Evolutionary conservation across 2,329 filamentous ascomycete genomes (phyloP).

Genomic region (Pyrenochaeta sp.): DNA sequence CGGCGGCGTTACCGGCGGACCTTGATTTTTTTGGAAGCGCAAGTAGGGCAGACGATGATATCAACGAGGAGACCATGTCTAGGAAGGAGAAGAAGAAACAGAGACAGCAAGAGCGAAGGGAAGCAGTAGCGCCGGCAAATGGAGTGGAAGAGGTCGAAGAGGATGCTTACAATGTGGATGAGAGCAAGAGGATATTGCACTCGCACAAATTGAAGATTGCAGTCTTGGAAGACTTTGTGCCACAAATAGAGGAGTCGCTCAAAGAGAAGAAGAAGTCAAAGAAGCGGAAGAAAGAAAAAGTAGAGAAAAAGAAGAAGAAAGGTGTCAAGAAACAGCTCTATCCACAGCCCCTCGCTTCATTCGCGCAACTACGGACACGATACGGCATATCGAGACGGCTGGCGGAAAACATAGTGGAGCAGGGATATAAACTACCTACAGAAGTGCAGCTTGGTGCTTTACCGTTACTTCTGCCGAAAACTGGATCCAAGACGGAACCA

Average conservation of each 20-base stretch:
- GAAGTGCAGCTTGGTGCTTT: slow-evolving; percentile 91
- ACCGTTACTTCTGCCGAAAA: slow-evolving; percentile 74
- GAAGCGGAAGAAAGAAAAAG: slow-evolving; percentile 53
- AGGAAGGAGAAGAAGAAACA: slow-evolving; percentile 28
- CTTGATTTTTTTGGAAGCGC: slow-evolving; percentile 54
- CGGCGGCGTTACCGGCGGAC: slow-evolving; percentile 36
- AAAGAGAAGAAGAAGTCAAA: slow-evolving; percentile 64
- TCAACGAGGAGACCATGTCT: slow-evolving; percentile 7
- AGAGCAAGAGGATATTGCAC: slow-evolving; percentile 77
- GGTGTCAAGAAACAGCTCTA: slow-evolving; percentile 71
- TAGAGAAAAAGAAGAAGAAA: slow-evolving; percentile 53
- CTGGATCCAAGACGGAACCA: slow-evolving; percentile 1
- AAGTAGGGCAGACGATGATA: slow-evolving; percentile 11
- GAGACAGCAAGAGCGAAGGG: slow-evolving; percentile 13
- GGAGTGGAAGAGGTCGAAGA: slow-evolving; percentile 1
- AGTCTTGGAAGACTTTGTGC: slow-evolving; percentile 64
- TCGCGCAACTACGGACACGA: slow-evolving; percentile 72
- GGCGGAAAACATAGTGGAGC: slow-evolving; percentile 79
- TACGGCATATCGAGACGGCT: slow-evolving; percentile 80
- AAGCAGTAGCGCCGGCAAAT: slow-evolving; percentile 6
- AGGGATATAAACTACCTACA: slow-evolving; percentile 87
- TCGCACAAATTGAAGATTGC: slow-evolving; percentile 87
- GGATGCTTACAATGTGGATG: slow-evolving; percentile 67
- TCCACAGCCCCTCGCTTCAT: slow-evolving; percentile 81
- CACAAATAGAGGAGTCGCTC: slow-evolving; percentile 54